A percentile compares a stretch with the other conserved stretches of the same genome.
Evolutionary conservation across 495 filamentous ascomycete genomes (phyloP).

Genomic region (Cenococcum geophilum): DNA sequence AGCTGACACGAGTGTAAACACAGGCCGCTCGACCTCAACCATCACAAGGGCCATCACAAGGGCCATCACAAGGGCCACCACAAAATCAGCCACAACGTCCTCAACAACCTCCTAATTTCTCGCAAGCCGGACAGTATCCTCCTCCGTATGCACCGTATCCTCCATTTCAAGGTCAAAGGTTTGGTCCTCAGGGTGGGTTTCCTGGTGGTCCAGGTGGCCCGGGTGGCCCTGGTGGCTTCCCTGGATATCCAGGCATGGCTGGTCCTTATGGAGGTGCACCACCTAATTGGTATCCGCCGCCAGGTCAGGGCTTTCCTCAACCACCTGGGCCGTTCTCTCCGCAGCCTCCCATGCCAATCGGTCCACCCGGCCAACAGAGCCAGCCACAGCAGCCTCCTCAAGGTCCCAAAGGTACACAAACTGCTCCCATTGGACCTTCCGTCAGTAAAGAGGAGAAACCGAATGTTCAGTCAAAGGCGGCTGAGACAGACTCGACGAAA

Average conservation of each 20-base stretch:
- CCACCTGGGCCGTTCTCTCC: constrained; percentile 36
- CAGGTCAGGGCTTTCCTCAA: constrained; percentile 74
- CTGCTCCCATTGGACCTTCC: constrained; percentile 49
- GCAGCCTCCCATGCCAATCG: constrained; percentile 36
- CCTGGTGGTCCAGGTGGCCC: constrained; percentile 48
- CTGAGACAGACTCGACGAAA: constrained; percentile 31
- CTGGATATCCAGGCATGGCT: constrained; percentile 53
- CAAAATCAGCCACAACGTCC: constrained; percentile 39
- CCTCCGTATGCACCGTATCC: constrained; percentile 38
- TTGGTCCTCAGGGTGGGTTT: constrained; percentile 54
- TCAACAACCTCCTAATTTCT: constrained; percentile 36
- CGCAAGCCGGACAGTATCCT: constrained; percentile 34
- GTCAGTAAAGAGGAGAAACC: constrained; percentile 41
- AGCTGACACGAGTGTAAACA: neutral
- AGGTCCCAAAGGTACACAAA: constrained; percentile 44
- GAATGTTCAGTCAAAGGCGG: constrained; percentile 34
- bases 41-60: constrained; percentile 15
- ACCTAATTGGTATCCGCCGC: constrained; percentile 71
- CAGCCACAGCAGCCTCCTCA: constrained; percentile 38
- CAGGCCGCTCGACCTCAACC: constrained; percentile 32
- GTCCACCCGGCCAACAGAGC: constrained; percentile 40
- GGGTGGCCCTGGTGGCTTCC: constrained; percentile 39
- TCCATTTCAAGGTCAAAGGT: constrained; percentile 33
- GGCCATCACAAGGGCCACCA: constrained; percentile 16
- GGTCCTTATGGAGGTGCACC: constrained; percentile 47